Base-by-base conservation (phyloP, 1,284 basidiomycete species). In the Boletus smithii region DNA sequence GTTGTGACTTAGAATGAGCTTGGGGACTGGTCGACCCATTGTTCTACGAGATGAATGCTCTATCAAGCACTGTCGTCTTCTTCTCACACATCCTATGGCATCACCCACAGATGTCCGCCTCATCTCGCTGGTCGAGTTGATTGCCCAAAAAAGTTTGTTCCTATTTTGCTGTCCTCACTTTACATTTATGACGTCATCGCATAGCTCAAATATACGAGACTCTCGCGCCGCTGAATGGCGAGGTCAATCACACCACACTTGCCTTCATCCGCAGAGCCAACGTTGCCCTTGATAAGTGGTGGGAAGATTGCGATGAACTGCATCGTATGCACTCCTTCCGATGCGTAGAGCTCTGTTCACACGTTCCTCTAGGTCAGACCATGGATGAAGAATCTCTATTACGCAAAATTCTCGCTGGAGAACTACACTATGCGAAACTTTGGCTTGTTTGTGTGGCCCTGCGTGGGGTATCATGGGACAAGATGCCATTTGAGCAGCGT, bases 401-500 rank as follows among this genome's bases (percentile, higher is more conserved):
- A 34, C 83, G 91, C 44, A 92, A 91, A 66, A 83, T 95, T 36
- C 79, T 95, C 27, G 83, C 84, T 2, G 88, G 88, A 8, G 93
- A 97, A 61, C 73, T 95, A 49, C 85, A 93, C 59, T 92, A 94
- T 62, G 89, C 92, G 23, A 92, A 95, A 65, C 73, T 97, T 5
- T 97, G 93, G 91, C 81, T 95, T 27, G 87, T 93, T 24, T 95
- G 93, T 61, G 88, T 95, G 5, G 92, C 91, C 8, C 73, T 97
- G 30, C 81, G 93, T 47, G 93, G 93, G 6, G 88, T 87, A 32
- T 83, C 88, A 9, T 95, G 92, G 88, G 91, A 95, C 60, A 94
- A 92, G 69, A 93, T 95, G 85, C 82, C 89, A 1, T 90, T 89
- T 50, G 93, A 95, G 62, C 93, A 95, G 65, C 82, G 90, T 27